Evolutionary conservation across 2,329 filamentous ascomycete species (phyloP), one percentile per base, ranked within the genome.

Genomic region (Harringtonia aguacate): DNA sequence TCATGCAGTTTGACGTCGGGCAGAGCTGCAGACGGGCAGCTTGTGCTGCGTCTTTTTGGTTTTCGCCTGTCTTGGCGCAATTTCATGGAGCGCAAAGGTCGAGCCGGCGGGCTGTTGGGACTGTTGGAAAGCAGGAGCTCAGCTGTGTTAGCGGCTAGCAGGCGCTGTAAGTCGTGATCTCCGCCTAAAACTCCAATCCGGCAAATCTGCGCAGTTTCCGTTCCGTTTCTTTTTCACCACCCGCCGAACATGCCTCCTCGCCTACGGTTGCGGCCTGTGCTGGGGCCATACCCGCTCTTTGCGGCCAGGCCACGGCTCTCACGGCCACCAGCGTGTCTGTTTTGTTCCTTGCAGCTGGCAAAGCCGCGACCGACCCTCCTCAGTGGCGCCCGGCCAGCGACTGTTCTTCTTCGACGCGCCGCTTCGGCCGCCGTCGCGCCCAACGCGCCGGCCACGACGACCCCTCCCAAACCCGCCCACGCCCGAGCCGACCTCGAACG

Each of bases 401-500:
- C 31, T 38, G n/a, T n/a, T n/a, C n/a, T n/a, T n/a, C 30, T 52
- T 28, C 52, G 48, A 38, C 53, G 55, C 24, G 42, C 41, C 40
- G 52, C 56, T 30, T 58, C 57, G 4, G 56, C 56, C 20, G 41
- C 48, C 18, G 14, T 51, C 7, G 31, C 50, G 17, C 18, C 48
- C 0, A 39, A 36, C 8, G 40, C 22, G 12, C 33, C n/a, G 14
- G 30, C 15, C n/a, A 31, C 27, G 24, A 24, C 33, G 39, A 50
- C 9, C 55, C 67, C 45, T 33, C 3, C 27, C 46, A 22, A 28
- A 24, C 4, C 39, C 31, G 24, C 12, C 14, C 4, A 35, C 22
- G 44, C 41, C 10, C 48, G 44, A 10, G 18, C 44, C 21, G 72
- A 82, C 51, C 72, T 86, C 6, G 69, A 81, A 49, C 61, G 69